These are phyloP conservation scores for Chalaropsis thielavioides DNA, from an alignment of 2,329 filamentous ascomycete species.

Conservation along the genomic window DNA sequence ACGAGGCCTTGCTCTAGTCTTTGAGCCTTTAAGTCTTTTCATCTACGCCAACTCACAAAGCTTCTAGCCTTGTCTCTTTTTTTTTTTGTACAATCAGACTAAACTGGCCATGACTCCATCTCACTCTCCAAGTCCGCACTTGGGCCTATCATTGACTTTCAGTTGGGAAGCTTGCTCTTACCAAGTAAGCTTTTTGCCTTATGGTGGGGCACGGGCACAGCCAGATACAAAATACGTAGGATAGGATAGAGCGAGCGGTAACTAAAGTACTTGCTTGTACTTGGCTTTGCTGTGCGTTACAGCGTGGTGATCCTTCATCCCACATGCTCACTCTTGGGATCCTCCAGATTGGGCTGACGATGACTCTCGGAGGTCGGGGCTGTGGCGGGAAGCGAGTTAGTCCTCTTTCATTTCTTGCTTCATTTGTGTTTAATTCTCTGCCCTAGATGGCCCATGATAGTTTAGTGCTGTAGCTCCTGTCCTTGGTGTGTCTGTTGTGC, in stretches of 20 bases:
- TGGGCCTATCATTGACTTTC: not conserved
- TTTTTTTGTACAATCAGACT: too few relatives aligned
- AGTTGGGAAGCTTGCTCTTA: not conserved
- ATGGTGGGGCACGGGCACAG: not conserved
- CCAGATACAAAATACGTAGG: not conserved
- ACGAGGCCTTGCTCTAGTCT: not conserved
- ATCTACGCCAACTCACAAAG: too few relatives aligned
- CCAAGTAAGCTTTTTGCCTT: not conserved
- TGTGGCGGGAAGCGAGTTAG: not conserved
- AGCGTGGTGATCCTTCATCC: not conserved
- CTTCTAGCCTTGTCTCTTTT: too few relatives aligned
- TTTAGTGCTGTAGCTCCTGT: not conserved
- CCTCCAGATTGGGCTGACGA: not conserved
- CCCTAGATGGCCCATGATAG: not conserved
- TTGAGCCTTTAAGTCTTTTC: too few relatives aligned
- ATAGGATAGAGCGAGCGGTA: not conserved
- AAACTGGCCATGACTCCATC: not conserved
- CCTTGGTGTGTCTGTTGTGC: not conserved
- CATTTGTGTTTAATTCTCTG: not conserved
- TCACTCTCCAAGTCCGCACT: not conserved
- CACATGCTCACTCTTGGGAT: not conserved
- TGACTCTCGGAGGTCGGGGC: not conserved
- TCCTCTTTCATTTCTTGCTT: not conserved
- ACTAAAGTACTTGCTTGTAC: not conserved
- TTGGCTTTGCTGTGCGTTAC: not conserved